phyloP scores from a whole-genome alignment of 2,329 filamentous ascomycete species.

The Elsinoe australis region DNA sequence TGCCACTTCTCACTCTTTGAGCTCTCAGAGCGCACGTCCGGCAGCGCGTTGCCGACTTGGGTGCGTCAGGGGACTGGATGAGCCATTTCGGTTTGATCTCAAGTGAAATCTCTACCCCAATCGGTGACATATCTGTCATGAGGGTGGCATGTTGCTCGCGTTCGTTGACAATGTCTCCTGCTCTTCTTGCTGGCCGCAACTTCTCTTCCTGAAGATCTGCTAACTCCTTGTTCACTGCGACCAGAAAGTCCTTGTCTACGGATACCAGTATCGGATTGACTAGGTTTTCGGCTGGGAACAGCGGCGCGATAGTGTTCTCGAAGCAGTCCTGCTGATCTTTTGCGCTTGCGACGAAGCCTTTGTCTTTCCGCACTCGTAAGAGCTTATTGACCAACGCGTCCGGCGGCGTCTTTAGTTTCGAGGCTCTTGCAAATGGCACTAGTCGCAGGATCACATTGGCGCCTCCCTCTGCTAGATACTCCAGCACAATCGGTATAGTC shows the following conservation, averaged over 20 bases:
- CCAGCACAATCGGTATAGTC: conserved; percentile 19
- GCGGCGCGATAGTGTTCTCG: conserved; percentile 24
- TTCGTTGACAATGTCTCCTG: conserved; percentile 24
- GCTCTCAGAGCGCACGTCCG: conserved; percentile 41
- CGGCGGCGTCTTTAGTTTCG: conserved; percentile 19
- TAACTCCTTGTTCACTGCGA: conserved; percentile 24
- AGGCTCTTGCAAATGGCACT: conserved; percentile 8
- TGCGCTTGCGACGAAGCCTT: conserved; percentile 26
- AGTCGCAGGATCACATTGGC: conserved; percentile 33
- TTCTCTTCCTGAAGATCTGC: conserved; percentile 8
- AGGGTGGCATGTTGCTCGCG: conserved; percentile 28
- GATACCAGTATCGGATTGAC: conserved; percentile 27
- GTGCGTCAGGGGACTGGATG: conserved; percentile 39
- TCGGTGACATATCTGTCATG: conserved; percentile 32
- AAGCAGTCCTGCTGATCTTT: conserved; percentile 26
- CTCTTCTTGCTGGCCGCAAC: conserved; percentile 23
- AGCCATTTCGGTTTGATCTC: conserved; percentile 47
- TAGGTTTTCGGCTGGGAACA: conserved; percentile 28
- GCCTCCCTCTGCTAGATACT: conserved; percentile 33
- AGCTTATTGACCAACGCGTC: conserved; percentile 24
- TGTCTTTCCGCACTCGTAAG: conserved; percentile 29
- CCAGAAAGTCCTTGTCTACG: conserved; percentile 22
- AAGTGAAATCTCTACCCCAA: conserved; percentile 24
- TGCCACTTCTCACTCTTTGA: conserved; percentile 24
- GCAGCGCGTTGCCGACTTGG: conserved; percentile 34